Conservation (phyloP, 441 rosid species). For the Geranium incanum region DNA sequence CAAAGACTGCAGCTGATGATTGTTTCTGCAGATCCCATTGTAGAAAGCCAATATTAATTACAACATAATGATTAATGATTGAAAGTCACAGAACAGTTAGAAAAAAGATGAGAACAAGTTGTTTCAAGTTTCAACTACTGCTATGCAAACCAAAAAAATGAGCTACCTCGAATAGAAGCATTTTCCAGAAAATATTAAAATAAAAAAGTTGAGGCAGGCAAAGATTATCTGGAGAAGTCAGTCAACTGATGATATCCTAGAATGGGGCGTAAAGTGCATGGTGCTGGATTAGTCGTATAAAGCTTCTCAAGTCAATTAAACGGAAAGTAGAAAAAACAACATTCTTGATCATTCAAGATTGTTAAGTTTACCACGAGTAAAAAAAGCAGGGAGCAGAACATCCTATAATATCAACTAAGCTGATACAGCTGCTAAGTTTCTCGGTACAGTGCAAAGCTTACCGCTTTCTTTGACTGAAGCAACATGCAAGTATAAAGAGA, state of each 20-base stretch:
- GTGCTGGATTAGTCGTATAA: not conserved
- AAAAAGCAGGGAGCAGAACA: not conserved
- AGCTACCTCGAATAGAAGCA: not conserved
- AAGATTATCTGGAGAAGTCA: not conserved
- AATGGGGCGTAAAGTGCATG: not conserved
- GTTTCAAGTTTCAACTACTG: not conserved
- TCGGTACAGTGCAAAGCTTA: too few species aligned
- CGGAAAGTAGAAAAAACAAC: not conserved
- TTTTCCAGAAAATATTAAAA: not conserved
- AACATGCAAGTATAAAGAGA: too few species aligned
- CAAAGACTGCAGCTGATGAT: constrained; percentile 54
- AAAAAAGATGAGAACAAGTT: not conserved
- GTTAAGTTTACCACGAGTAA: not conserved
- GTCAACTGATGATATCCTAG: not conserved
- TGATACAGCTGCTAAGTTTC: not conserved
- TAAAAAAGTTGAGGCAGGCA: not conserved
- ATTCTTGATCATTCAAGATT: not conserved
- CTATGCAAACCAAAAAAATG: not conserved
- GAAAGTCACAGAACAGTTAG: not conserved
- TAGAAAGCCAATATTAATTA: constrained; percentile 13
- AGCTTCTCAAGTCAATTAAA: too few species aligned
- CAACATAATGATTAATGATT: not conserved
- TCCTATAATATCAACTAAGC: not conserved
- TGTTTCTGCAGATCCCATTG: constrained; percentile 32
- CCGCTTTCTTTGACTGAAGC: too few species aligned